Percentiles rank a stretch among this genome's conserved stretches.
These are phyloP conservation scores for Triangularia setosa DNA, from an alignment of 2,329 filamentous ascomycete genomes.

Conservation along the genomic window DNA sequence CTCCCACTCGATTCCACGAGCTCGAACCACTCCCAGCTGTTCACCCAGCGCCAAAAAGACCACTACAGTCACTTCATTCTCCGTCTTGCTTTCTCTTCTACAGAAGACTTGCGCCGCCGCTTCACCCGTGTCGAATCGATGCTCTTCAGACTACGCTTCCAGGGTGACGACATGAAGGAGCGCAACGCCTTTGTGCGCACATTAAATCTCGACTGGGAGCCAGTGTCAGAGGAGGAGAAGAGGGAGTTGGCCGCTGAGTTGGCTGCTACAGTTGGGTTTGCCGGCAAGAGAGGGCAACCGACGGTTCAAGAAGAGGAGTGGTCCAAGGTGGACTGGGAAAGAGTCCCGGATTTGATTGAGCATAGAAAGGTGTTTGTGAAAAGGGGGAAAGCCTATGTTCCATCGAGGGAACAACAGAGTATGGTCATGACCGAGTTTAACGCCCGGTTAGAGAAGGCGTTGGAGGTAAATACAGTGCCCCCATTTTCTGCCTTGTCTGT, in stretches of 20 bases:
- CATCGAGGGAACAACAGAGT: constrained; percentile 77
- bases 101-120: constrained; percentile 81
- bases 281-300: constrained; percentile 32
- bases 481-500: background rate
- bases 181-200: constrained; percentile 70
- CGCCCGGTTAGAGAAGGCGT: constrained; percentile 69
- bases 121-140: constrained; percentile 85
- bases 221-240: constrained; percentile 75
- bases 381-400: constrained; percentile 85
- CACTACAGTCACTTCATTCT: constrained; percentile 98
- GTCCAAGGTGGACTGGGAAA: constrained; percentile 96
- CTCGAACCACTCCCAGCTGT: constrained; percentile 55
- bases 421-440: constrained; percentile 89
- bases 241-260: constrained; percentile 59
- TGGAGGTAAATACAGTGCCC: constrained; percentile 50
- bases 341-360: constrained; percentile 87
- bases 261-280: constrained; percentile 43
- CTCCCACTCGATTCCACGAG: constrained; percentile 75
- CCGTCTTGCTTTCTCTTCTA: constrained; percentile 84
- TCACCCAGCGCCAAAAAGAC: constrained; percentile 80
- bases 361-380: constrained; percentile 70
- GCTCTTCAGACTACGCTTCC: constrained; percentile 80
- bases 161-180: constrained; percentile 71
- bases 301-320: constrained; percentile 70
- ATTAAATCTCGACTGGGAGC: constrained; percentile 80